Conservation (phyloP, 306 rosid species). For the Vigna hirtella region DNA sequence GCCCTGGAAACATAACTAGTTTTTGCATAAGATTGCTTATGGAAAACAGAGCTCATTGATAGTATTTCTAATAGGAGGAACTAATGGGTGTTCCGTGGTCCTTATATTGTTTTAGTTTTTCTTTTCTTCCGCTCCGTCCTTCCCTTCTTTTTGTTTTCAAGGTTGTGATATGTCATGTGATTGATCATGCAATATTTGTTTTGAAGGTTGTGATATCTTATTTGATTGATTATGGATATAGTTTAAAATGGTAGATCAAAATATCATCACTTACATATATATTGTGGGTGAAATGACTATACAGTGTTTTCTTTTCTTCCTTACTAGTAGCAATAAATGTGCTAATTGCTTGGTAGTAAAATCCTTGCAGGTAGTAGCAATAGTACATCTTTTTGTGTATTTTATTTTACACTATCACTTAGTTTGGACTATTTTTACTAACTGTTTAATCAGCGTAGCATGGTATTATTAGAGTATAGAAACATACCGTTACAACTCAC, state of each 20-base stretch:
- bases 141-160: background rate
- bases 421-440: background rate
- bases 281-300: background rate
- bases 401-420: slow-evolving; percentile 12
- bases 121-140: slow-evolving; percentile 3
- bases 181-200: slow-evolving; percentile 1
- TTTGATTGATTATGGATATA: background rate
- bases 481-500: no score
- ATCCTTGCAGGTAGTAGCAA: slow-evolving; percentile 19
- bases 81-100: slow-evolving; percentile 28
- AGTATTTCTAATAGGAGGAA: background rate
- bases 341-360: slow-evolving; percentile 5
- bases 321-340: background rate
- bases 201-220: slow-evolving; percentile 1
- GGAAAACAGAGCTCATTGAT: slow-evolving; percentile 18
- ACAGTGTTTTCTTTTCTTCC: background rate
- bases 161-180: slow-evolving; percentile 5
- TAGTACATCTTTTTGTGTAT: background rate
- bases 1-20: slow-evolving; percentile 22
- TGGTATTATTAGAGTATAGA: no score
- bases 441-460: no score
- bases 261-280: background rate
- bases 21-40: slow-evolving; percentile 31
- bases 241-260: slow-evolving; percentile 10
- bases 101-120: background rate